Base-by-base conservation (phyloP, 2,329 filamentous ascomycete species). In the Pseudogymnoascus sp. region DNA sequence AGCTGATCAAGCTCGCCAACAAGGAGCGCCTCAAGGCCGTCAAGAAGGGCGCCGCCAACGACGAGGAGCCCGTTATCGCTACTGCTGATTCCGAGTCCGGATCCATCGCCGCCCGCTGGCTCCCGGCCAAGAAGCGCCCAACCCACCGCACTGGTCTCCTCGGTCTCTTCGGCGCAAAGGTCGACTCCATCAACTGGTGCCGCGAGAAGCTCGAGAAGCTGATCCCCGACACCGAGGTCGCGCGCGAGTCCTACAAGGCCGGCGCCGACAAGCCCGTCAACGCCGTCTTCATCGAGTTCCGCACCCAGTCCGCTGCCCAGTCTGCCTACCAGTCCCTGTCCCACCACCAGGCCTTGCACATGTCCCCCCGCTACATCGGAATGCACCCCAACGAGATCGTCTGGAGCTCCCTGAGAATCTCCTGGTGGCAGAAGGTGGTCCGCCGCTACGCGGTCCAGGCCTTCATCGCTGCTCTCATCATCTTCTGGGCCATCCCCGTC, bases 161-260 rank as follows among this genome's bases (percentile, higher is more conserved):
- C 21, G 84, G 83, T 15, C 80, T 90, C 56, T 83, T 93, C 68
- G 90, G 92, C 68, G 88, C 91, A 72, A 95, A 96, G 75, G 93
- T 97, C 15, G 95, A 99, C 76, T 95, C 92, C 0, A 97, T 99
- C 74, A 86, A 93, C 66, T 97, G 90, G 89, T 89, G 87, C 67
- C 89, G 95, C 61, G 79, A 82, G 1, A 89, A 96, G 74, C 84
- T 97, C 61, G 84, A 88, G 67, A 86, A 86, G 59, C 83, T 96
- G 50, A 87, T 88, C 61, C 88, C 89, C 0, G 82, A 89, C 65
- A 87, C 91, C 31, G 83, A 89, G 60, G 79, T 83, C 44, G 81
- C 85, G 23, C 90, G 95, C 73, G 81, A 80, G 42, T 80, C 83
- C 59, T 90, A 93, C 72, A 83, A 81, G 60, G 77, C 80, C 26